Evolutionary conservation across 495 filamentous ascomycete genomes (phyloP), one percentile per base, ranked within the genome.

Genomic region (Coniosporium apollinis): DNA sequence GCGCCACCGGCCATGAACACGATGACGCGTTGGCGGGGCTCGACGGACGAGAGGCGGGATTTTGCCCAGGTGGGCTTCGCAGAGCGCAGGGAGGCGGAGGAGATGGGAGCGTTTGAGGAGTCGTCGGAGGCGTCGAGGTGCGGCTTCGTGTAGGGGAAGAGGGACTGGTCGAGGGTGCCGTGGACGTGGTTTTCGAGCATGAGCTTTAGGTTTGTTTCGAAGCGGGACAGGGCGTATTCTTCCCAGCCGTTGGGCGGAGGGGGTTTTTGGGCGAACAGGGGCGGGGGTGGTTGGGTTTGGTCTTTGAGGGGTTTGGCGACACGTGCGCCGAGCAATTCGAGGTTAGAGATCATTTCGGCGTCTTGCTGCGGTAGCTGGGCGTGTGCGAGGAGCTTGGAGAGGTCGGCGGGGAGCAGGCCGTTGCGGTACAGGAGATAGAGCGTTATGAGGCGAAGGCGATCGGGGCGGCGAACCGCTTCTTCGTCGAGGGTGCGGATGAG

Each of bases 1-100:
- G 91, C 91, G 26, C 89, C 89, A 22, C 91, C 89, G 14, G 89
- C 87, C 73, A 96, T 79, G 54, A 94, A 94, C 30, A 96, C 77
- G 39, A 97, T 79, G 30, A 96, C 72, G 28, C 89, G 76, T 56
- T 97, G 89, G 30, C 76, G 71, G 34, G 81, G 83, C 46, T 94
- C 86, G 14, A 77, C 70, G 7, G 72, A 70, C 11, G 76, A 67
- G 18, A 74, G 65, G 35, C 82, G 72, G 9, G 81, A 77, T 33
- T 79, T 79, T 5, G 89, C 89, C 89, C 89, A 97, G 7, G 85
- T 89, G 5, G 89, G 89, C 45, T 92, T 92, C 15, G 84, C 82
- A 42, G 80, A 82, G 43, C 77, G 69, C 24, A 97, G 62, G 3
- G 87, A 94, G 19, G 77, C 73, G 44, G 79, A 69, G 9, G 82